Evolutionary conservation across 306 rosid genomes (phyloP), one percentile per base, ranked within the genome.

Genomic region (Canavalia ensiformis): DNA sequence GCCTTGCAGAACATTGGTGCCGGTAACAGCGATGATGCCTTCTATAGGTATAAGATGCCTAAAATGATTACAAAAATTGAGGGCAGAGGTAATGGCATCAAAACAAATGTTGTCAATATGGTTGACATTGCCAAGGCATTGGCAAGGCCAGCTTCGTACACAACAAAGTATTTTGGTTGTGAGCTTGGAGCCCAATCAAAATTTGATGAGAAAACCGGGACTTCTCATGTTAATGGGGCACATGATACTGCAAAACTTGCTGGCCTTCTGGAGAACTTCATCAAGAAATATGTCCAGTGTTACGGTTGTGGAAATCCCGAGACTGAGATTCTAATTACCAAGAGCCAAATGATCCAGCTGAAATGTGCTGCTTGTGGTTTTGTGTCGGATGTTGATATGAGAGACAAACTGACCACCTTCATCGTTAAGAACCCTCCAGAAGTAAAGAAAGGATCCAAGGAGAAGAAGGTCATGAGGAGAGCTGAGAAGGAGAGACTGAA

Each of bases 311-410:
- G 92, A 60, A 89, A 91, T 74, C 92, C 95, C 47, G 95, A 91
- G 81, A 91, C 92, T 4, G 95, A 89, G 82, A 75, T 91, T 49
- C 0, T 87, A 51, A 91, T 91, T 64, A 91, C 95, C 0, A 91
- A 87, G 81, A 86, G 1, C 72, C 95, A 91, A 67, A 91, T 89
- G 91, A 84, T 91, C 82, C 91, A 86, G 82, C 68, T 89, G 80
- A 91, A 91, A 51, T 91, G 95, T 75, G 92, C 92, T 71, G 92
- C 95, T 13, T 91, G 92, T 75, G 92, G 95, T 3, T 91, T 87
- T 80, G 70, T 89, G 60, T 87, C 94, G 11, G 90, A 88, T 65
- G 94, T 90, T 44, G 94, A 90, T 72, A 90, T 90, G 94, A 88
- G 94, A 82, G 92, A 88, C 90, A 90, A 90, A 79, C 86, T 90